Evolutionary conservation across 768 basidiomycete species (phyloP), one percentile per base, ranked within the genome.

Genomic region (Polyporus arcularius): DNA sequence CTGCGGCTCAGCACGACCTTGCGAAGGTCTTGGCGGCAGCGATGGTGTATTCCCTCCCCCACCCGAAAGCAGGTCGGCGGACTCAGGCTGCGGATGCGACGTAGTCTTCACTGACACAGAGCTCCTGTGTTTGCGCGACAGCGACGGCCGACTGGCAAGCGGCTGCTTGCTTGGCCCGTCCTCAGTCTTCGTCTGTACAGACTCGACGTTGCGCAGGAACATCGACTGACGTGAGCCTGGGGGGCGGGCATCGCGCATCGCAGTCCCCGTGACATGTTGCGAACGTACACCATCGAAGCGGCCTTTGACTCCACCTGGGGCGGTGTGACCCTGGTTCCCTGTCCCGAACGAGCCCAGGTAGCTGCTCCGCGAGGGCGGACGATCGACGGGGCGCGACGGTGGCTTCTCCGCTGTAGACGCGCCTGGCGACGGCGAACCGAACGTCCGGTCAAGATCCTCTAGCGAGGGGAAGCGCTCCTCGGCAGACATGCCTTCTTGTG

Each of bases 401-500:
- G 60, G 35, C 35, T 49, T 50, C 30, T 52, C 56, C 6, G 47
- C 58, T 14, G 57, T 18, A 1, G 59, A 35, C 3, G 52, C 32
- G 4, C 30, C 55, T 10, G 65, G 63, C 1, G 71, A 64, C 26
- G 78, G 62, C 10, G 66, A 71, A 14, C 68, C 66, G 62, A 85
- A 82, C 10, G 76, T 75, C 26, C 85, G 82, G 72, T 93, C 89
- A 6, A 96, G 77, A 60, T 91, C 89, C 70, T 96, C 95, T 43
- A 97, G 76, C 0, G 95, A 90, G 0, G 95, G 95, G 72, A 92
- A 97, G 54, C 92, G 82, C 32, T 85, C 81, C 72, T 95, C 93
- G 16, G 79, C 82, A 45, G 82, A 76, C 26, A 80, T 70, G 32
- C 80, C 77, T 42, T 70, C 68, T 42, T 76, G 77, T 16, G 58